Base-by-base conservation (phyloP, 352 stramenopile genomes). In the Globisporangium sylvaticum region DNA sequence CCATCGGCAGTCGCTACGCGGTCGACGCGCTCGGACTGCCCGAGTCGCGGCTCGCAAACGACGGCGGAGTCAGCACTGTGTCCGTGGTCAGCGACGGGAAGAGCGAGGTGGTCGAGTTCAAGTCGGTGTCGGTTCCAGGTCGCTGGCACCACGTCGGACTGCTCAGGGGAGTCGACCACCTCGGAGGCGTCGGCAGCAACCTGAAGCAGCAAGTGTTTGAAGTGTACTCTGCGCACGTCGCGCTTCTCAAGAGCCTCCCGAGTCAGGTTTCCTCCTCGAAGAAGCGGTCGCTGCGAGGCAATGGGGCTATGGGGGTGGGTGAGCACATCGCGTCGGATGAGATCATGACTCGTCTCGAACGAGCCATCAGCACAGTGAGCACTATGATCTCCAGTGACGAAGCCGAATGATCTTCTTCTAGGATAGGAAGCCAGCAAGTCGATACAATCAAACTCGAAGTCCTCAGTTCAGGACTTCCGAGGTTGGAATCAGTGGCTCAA, bases 21-120 rank as follows among this genome's bases (percentile, higher is more conserved):
- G 52, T 39, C 24, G 65, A 54, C 1, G 39, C 52, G 48, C 53
- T 46, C 8, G 73, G 69, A 31, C 74, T 66, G 37, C 55, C 39
- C 20, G 9, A 54, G 12, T 68, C 66, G 4, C 75, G 69, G 73
- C 73, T 74, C 50, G 18, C 29, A 39, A 79, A 79, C 58, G 72
- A 76, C 64, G 72, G 69, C 34, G 69, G 50, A 15, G 72, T 79
- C 12, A 76, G 72, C 64, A 60, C 50, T 10, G 62, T 31, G 24
- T 68, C 54, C 32, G 61, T 69, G 67, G 5, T 52, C 15, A 69
- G 34, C 34, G 61, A 68, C 44, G 39, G 53, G 6, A 37, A 9
- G 14, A 62, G 34, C 6, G 22, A 7, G 24, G 12, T 61, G 20
- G 66, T 72, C 37, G 56, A 68, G 15, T 68, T 29, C 27, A 39